Evolutionary conservation across 2,329 filamentous ascomycete species (phyloP).

Genomic region (Madurella mycetomatis): DNA sequence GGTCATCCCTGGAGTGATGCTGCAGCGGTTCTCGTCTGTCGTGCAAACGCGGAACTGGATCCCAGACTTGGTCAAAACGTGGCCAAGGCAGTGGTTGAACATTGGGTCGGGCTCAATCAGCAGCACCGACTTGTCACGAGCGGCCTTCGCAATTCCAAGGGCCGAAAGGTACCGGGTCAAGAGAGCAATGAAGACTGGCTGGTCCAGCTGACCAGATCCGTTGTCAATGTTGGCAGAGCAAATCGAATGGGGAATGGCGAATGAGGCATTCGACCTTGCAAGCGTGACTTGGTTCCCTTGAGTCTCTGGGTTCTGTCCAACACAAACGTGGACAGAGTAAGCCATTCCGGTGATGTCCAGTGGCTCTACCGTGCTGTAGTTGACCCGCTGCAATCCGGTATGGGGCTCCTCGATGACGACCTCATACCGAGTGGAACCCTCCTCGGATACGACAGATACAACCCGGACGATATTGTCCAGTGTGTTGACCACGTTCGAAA

Average conservation of each 20-base stretch:
- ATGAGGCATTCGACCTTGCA: constrained; percentile 33
- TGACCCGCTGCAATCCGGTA: constrained; percentile 23
- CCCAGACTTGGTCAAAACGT: constrained; percentile 17
- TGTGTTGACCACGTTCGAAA: constrained; percentile 32
- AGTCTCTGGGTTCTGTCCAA: constrained; percentile 30
- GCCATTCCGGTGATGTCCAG: constrained; percentile 22
- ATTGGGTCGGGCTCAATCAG: constrained; percentile 34
- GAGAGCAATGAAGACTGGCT: constrained; percentile 24
- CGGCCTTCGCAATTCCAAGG: constrained; percentile 14
- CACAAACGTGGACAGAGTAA: constrained; percentile 28
- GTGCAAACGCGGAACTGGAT: constrained; percentile 23
- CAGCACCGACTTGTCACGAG: constrained; percentile 22
- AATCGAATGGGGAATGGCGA: constrained; percentile 25
- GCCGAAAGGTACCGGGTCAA: constrained; percentile 26
- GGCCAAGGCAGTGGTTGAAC: constrained; percentile 27
- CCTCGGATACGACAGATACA: constrained; percentile 12
- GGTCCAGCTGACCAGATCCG: constrained; percentile 5
- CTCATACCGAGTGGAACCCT: constrained; percentile 8
- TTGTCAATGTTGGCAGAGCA: constrained; percentile 19
- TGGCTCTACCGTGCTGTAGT: constrained; percentile 35
- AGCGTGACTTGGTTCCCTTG: constrained; percentile 29
- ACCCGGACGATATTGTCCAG: constrained; percentile 31
- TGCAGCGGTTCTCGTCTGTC: constrained; percentile 15
- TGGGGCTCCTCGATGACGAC: not conserved
- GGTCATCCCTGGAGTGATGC: constrained; percentile 1